Base-by-base conservation (phyloP, 2,329 filamentous ascomycete species). In the Aspergillus hortae region DNA sequence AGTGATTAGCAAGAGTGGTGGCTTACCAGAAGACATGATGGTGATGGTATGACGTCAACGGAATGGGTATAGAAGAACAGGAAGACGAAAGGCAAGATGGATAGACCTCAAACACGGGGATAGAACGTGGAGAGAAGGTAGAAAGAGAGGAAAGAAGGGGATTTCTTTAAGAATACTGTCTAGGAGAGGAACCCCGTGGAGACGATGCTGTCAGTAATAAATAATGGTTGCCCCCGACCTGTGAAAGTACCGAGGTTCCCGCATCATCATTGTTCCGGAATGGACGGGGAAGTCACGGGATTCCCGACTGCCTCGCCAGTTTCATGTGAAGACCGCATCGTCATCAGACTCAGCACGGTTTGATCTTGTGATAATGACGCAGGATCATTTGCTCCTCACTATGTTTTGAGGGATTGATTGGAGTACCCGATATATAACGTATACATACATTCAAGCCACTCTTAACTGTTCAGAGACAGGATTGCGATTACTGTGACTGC, bases 1-100 rank as follows among this genome's bases (percentile, higher is more conserved):
- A 21, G 10, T 7, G 4, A 35, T 36, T 33, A 10, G 47, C 33
- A 36, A 27, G 30, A 23, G 12, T 25, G 15, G 17, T 36, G 30
- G 60, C 67, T 64, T 65, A 74, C 73, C 69, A 64, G 67, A 67
- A 66, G 73, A 74, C 73, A 75, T 75, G 60, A 23, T 42, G 40
- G 40, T 30, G 6, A 30, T 11, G 7, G 6, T 42, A 60, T 71
- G 60, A 66, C 58, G 53, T 63, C 54, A 62, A 54, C 12, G 14
- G 30, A 38, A 33, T 40, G n/a, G 27, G 35, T 21, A 51, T 41
- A n/a, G 38, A 35, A 32, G 32, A 48, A 33, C 23, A 25, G 49
- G 43, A 21, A 25, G 45, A 42, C 51, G 35, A 43, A 10, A n/a
- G 32, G 46, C 25, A 44, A 42, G 44, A 42, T 4, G 46, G 33